Conservation (phyloP, 495 filamentous ascomycete genomes). For the Recurvomyces mirabilis region DNA sequence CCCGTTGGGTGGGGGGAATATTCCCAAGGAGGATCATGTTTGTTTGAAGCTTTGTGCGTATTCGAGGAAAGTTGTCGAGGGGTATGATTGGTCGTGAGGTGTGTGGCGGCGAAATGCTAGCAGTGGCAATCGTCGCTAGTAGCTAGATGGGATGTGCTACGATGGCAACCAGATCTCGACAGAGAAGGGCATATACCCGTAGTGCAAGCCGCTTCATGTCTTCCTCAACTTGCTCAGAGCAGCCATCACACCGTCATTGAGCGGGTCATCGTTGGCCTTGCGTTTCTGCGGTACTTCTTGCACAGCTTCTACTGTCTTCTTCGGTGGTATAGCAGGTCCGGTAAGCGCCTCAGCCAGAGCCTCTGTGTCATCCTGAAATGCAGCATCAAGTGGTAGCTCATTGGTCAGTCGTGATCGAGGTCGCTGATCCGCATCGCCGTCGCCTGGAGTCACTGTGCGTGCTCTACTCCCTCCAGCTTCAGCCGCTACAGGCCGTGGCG, state of each 20-base stretch:
- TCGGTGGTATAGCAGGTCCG: conserved; percentile 8
- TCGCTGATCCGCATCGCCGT: conserved; percentile 22
- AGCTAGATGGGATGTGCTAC: too few relatives aligned
- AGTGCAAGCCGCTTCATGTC: too few relatives aligned
- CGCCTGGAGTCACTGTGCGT: neutral
- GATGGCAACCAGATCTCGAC: too few relatives aligned
- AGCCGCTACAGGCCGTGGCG: conserved; percentile 1
- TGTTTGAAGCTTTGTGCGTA: conserved; percentile 22
- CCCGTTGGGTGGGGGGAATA: neutral
- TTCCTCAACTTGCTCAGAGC: conserved; percentile 43
- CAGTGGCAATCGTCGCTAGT: neutral
- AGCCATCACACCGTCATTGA: conserved; percentile 45
- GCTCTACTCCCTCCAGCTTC: neutral
- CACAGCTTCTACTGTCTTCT: conserved; percentile 1
- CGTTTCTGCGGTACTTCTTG: conserved; percentile 28
- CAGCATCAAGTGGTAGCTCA: conserved; percentile 21
- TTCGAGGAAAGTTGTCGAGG: conserved; percentile 18
- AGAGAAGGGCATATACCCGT: too few relatives aligned
- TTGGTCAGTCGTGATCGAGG: conserved; percentile 25
- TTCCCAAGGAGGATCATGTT: conserved; percentile 17
- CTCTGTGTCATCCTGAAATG: conserved; percentile 30
- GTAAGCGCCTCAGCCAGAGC: conserved; percentile 27
- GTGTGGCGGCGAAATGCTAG: conserved; percentile 2
- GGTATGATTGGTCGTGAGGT: conserved; percentile 18
- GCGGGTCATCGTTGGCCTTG: conserved; percentile 28